Conservation (phyloP, 371 early-diverging fungal genomes). For the Conidiobolus incongruus region DNA sequence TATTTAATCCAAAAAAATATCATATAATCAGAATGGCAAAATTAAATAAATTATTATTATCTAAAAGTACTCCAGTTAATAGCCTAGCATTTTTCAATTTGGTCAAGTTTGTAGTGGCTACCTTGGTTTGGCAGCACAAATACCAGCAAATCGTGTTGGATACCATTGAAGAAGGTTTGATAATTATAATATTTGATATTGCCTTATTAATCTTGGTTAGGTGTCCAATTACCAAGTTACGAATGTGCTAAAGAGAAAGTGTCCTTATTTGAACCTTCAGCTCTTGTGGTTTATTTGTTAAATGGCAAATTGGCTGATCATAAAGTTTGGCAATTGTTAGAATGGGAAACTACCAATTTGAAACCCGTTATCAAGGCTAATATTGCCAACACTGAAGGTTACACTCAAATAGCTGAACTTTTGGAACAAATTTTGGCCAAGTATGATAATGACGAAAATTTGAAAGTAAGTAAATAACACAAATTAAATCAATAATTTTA, state of each 20-base stretch:
- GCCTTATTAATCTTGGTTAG: not conserved
- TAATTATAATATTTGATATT: not conserved
- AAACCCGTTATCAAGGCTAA: not conserved
- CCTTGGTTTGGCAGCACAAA: not conserved
- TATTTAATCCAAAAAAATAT: no score
- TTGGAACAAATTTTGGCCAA: no score
- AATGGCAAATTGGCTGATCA: not conserved
- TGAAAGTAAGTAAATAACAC: not conserved
- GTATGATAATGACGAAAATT: no score
- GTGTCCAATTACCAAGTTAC: not conserved
- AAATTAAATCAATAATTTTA: not conserved
- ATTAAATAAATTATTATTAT: not conserved
- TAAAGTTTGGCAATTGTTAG: not conserved
- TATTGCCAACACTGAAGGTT: not conserved
- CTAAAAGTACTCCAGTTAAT: not conserved
- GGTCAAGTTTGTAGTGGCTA: not conserved
- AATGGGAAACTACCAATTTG: not conserved
- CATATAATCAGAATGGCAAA: conserved; percentile 4
- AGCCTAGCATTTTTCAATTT: not conserved
- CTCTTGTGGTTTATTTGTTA: not conserved
- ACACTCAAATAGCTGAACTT: no score
- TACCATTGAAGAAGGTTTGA: not conserved
- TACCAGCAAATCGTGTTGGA: not conserved
- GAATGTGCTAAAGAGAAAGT: conserved; percentile 2
- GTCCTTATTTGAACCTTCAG: not conserved